A percentile compares a stretch with the other conserved stretches of the same genome.
phyloP scores from a whole-genome alignment of 352 stramenopile species.

The Phytophthora agathidicida region DNA sequence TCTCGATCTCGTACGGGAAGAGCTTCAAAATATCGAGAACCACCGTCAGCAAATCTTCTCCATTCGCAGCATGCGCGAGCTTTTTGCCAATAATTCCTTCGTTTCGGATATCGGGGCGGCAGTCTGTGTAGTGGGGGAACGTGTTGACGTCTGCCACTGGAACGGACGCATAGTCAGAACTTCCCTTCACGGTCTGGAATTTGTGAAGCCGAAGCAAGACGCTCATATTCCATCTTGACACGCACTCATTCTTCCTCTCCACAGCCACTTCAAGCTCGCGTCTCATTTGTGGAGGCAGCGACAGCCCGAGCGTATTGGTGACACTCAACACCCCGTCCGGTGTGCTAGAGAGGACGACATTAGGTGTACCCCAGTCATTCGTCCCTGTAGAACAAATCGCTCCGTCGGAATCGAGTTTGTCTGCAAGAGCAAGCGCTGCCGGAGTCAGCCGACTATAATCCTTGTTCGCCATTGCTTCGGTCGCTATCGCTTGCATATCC shows the following conservation, averaged over 20 bases:
- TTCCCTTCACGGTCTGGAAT: conserved; percentile 25
- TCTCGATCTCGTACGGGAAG: conserved; percentile 25
- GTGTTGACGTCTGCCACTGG: conserved; percentile 32
- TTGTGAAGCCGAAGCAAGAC: conserved; percentile 25
- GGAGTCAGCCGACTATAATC: conserved; percentile 14
- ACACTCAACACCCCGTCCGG: conserved; percentile 13
- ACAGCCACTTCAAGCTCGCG: conserved; percentile 21
- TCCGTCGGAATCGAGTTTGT: conserved; percentile 19
- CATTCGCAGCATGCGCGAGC: conserved; percentile 9
- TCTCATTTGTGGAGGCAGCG: conserved; percentile 21
- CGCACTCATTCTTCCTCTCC: conserved; percentile 20
- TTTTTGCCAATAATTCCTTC: conserved; percentile 22
- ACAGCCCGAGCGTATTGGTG: conserved; percentile 13
- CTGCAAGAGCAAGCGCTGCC: conserved; percentile 8
- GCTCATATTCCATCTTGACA: conserved; percentile 24
- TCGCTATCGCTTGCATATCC: conserved; percentile 18
- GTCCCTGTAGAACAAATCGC: conserved; percentile 14
- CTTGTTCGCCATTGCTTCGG: not conserved
- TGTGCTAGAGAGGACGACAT: conserved; percentile 10
- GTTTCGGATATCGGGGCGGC: conserved; percentile 23
- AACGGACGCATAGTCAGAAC: conserved; percentile 25
- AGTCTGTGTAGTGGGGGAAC: conserved; percentile 33
- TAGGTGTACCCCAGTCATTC: conserved; percentile 29
- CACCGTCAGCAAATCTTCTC: conserved; percentile 22
- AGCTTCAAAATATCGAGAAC: conserved; percentile 23